phyloP scores from a whole-genome alignment of 352 stramenopile species.

The Pythium scleroteichum region DNA sequence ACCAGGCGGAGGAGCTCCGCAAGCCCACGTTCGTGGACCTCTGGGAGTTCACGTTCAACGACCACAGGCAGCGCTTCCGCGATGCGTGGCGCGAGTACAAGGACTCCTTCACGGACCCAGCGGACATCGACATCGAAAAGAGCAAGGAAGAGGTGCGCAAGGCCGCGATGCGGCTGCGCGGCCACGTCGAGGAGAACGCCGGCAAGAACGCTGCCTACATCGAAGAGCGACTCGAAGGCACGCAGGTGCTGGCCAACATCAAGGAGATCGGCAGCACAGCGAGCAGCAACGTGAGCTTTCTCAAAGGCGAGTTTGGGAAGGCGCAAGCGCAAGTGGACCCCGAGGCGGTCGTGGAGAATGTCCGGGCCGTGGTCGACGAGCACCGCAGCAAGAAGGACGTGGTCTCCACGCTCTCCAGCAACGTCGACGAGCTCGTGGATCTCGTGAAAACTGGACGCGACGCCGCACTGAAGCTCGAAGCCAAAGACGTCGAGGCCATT shows the following conservation, averaged over 20 bases:
- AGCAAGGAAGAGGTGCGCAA: slow-evolving; percentile 68
- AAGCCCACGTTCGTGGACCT: slow-evolving; percentile 66
- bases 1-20: slow-evolving; percentile 45
- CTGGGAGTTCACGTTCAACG: slow-evolving; percentile 73
- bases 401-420: slow-evolving; percentile 63
- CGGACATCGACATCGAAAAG: slow-evolving; percentile 55
- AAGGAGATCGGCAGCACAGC: slow-evolving; percentile 48
- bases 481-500: slow-evolving; percentile 58
- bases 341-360: slow-evolving; percentile 56
- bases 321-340: slow-evolving; percentile 63
- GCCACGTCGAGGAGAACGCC: slow-evolving; percentile 57
- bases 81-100: slow-evolving; percentile 81
- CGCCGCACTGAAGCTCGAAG: slow-evolving; percentile 57
- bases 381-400: slow-evolving; percentile 72
- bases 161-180: slow-evolving; percentile 43
- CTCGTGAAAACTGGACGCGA: slow-evolving; percentile 62
- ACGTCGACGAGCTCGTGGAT: slow-evolving; percentile 66
- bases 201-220: slow-evolving; percentile 60
- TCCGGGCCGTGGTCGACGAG: slow-evolving; percentile 57
- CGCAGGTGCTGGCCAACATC: slow-evolving; percentile 60
- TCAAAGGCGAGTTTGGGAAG: slow-evolving; percentile 54
- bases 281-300: slow-evolving; percentile 51
- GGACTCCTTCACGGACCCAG: slow-evolving; percentile 51
- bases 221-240: slow-evolving; percentile 68
- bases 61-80: slow-evolving; percentile 60